Percentiles rank a stretch among this genome's conserved stretches.
These are phyloP conservation scores for Eremothecium sinecaudum DNA, from an alignment of 1,139 yeast species.

Conservation along the genomic window DNA sequence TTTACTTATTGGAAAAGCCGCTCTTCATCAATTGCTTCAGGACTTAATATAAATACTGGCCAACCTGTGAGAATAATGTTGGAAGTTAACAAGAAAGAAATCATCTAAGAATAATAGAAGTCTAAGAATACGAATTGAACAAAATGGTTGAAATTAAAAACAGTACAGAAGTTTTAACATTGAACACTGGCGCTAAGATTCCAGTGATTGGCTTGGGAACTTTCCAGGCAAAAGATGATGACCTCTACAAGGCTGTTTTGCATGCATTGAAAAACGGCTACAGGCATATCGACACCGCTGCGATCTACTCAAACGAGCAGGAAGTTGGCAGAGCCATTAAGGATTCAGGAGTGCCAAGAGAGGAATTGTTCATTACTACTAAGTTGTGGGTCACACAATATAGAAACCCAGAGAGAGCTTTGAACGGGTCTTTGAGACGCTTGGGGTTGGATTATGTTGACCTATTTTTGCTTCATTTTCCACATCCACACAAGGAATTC, in stretches of 20 bases:
- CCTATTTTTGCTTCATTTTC: conserved; percentile 83
- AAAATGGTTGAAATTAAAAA: too few species aligned
- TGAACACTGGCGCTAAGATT: conserved; percentile 56
- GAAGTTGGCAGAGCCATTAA: conserved; percentile 59
- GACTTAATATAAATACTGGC: too few species aligned
- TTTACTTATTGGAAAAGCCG: too few species aligned
- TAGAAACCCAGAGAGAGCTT: conserved; percentile 47
- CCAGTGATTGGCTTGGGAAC: conserved; percentile 74
- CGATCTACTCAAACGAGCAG: conserved; percentile 55
- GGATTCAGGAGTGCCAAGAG: conserved; percentile 60
- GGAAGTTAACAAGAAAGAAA: too few species aligned
- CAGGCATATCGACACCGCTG: conserved; percentile 74
- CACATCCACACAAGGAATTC: conserved; percentile 47
- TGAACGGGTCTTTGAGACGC: conserved; percentile 53
- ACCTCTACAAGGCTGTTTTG: conserved; percentile 51
- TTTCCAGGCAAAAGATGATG: conserved; percentile 59
- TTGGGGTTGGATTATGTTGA: conserved; percentile 76
- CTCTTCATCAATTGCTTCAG: too few species aligned
- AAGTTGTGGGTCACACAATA: conserved; percentile 69
- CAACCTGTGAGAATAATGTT: too few species aligned
- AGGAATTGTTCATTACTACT: conserved; percentile 67
- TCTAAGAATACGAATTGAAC: too few species aligned
- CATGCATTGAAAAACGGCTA: conserved; percentile 62
- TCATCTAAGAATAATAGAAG: too few species aligned
- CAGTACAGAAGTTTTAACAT: conserved; percentile 28